Conservation (phyloP, 352 stramenopile species). For the Phytophthora parvispora region DNA sequence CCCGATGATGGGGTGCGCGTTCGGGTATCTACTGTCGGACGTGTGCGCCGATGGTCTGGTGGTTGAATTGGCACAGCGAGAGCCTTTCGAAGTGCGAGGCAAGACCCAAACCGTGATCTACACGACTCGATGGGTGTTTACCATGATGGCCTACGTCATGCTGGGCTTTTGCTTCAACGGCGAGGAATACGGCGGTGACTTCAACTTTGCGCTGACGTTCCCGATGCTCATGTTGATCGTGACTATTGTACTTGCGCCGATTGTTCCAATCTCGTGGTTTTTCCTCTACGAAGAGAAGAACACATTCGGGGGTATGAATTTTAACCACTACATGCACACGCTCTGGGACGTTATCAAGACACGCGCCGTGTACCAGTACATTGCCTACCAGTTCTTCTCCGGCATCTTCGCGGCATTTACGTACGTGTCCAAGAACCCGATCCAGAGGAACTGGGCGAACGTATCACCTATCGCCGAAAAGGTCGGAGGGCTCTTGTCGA, state of each 20-base stretch:
- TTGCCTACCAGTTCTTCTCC: conserved; percentile 50
- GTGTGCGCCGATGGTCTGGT: conserved; percentile 58
- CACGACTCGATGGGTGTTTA: conserved; percentile 49
- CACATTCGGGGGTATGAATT: conserved; percentile 35
- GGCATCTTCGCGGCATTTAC: conserved; percentile 52
- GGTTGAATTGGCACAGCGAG: conserved; percentile 59
- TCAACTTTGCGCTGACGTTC: conserved; percentile 56
- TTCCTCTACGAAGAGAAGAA: conserved; percentile 54
- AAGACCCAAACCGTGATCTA: conserved; percentile 65
- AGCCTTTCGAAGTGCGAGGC: conserved; percentile 48
- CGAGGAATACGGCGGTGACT: conserved; percentile 56
- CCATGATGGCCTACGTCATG: conserved; percentile 48
- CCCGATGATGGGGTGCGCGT: conserved; percentile 53
- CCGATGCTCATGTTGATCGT: conserved; percentile 53
- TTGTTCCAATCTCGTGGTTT: conserved; percentile 52
- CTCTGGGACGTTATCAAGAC: conserved; percentile 60
- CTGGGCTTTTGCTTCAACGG: conserved; percentile 59
- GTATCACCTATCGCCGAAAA: conserved; percentile 54
- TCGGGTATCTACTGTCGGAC: conserved; percentile 61
- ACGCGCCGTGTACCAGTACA: conserved; percentile 59
- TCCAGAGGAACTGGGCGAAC: conserved; percentile 54
- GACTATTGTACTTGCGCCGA: conserved; percentile 39
- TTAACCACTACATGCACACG: conserved; percentile 49
- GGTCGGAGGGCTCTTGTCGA: conserved; percentile 43
- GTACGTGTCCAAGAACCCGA: conserved; percentile 49